Percentiles rank a stretch among this genome's conserved stretches.
Evolutionary conservation across 352 stramenopile species (phyloP).

Genomic region (Phytophthora vignae): DNA sequence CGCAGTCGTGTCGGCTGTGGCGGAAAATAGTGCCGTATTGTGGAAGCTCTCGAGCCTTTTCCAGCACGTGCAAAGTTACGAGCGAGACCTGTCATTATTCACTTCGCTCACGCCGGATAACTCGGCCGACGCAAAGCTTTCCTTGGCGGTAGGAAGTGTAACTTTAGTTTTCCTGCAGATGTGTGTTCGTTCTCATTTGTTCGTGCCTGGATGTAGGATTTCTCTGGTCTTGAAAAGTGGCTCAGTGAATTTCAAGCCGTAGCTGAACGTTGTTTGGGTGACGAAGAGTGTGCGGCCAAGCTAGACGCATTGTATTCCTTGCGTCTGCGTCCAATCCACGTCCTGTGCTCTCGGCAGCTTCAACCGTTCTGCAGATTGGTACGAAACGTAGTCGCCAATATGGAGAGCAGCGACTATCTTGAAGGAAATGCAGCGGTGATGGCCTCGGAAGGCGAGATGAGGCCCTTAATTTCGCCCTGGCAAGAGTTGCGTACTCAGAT

Average conservation of each 20-base stretch:
- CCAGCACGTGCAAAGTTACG: constrained; percentile 36
- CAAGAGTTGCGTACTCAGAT: constrained; percentile 30
- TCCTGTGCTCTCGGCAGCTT: constrained; percentile 12
- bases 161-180: background rate
- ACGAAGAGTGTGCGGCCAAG: background rate
- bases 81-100: constrained; percentile 30
- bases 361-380: constrained; percentile 31
- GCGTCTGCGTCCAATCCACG: constrained; percentile 8
- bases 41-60: constrained; percentile 31
- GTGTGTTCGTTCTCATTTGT: background rate
- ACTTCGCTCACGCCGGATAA: background rate
- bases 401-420: background rate
- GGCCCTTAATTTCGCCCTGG: constrained; percentile 11
- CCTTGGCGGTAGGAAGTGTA: constrained; percentile 12
- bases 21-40: constrained; percentile 2
- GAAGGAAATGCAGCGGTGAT: background rate
- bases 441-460: constrained; percentile 6
- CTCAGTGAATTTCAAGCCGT: constrained; percentile 15
- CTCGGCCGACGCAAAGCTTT: constrained; percentile 5
- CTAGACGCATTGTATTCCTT: background rate
- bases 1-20: constrained; percentile 15
- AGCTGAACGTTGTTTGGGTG: constrained; percentile 8
- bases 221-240: constrained; percentile 25
- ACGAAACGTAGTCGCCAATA: constrained; percentile 7
- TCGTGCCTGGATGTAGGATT: constrained; percentile 10